Evolutionary conservation across 495 filamentous ascomycete species (phyloP), one percentile per base, ranked within the genome.

Genomic region (Penicillium maclennaniae): DNA sequence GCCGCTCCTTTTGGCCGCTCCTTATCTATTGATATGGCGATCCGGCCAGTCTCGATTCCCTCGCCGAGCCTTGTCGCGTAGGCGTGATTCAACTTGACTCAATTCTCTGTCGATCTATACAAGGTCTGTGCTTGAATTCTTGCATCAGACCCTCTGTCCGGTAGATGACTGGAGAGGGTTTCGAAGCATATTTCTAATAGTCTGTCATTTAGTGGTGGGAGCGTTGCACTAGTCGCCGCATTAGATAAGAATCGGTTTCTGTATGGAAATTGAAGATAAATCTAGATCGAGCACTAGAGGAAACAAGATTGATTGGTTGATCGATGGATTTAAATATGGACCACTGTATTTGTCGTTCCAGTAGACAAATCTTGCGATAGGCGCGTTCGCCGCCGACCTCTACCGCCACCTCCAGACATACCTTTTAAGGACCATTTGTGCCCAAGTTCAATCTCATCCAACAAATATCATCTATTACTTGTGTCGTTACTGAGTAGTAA

Each of bases 101-200:
- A 21, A 25, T 10, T 43, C 43, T 23, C 48, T 45, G 44, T 25
- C 21, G 38, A 48, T 54, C 51, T 43, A 17, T 39, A 48, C 25
- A 40, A 49, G 45, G 45, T 19, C 52, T 41, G 52, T 55, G 52
- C 52, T 55, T 43, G 10, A 27, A 19, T 50, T n/a, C 45, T 55
- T 49, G 52, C 52, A 55, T 55, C 49, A 49, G 52, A 40, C 31
- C 23, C 40, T 49, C 8, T 28, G 12, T 28, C 19, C 0, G 40
- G 31, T 34, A 26, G n/a, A 16, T 48, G 6, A 42, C 28, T 27
- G 15, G 45, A 43, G 27, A 26, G 14, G 9, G 15, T 25, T 20
- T 6, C 2, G 43, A 48, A 54, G 45, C 43, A 47, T 54, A 43
- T 54, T 54, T 43, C 17, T 47, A 47, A 48, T 43, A 20, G 27